These are phyloP conservation scores for Lotmaria passim DNA, from an alignment of 208 protist genomes.

Conservation along the genomic window DNA sequence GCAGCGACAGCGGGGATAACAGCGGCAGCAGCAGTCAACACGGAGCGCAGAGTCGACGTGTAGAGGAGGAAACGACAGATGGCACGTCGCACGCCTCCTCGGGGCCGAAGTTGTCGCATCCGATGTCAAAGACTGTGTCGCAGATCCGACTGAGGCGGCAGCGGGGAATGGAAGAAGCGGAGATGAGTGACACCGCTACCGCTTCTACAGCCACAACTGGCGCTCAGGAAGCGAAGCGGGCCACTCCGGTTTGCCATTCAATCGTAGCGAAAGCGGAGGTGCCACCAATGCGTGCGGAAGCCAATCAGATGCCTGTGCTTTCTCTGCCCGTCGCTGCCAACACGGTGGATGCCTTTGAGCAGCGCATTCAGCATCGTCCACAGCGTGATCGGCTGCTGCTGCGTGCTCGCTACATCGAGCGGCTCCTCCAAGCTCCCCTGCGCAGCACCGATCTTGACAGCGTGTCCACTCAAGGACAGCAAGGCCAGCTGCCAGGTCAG, in stretches of 20 bases:
- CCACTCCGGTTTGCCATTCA: no score
- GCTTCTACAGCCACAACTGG: no score
- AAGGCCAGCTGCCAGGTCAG: no score
- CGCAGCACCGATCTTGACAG: background rate
- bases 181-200: no score
- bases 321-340: background rate
- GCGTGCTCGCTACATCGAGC: conserved; percentile 17
- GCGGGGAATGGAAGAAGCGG: background rate
- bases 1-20: background rate
- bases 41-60: background rate
- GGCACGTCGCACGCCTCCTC: background rate
- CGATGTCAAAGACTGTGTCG: background rate
- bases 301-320: background rate
- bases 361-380: conserved; percentile 13
- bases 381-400: conserved; percentile 1
- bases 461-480: background rate
- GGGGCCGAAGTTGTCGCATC: background rate
- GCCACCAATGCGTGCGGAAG: background rate
- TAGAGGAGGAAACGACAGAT: background rate
- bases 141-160: background rate
- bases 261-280: no score
- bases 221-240: no score
- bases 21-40: background rate
- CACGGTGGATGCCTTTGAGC: conserved; percentile 2
- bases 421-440: conserved; percentile 13